Base-by-base conservation (phyloP, 148 eudicot species). In the Rhododendron williamsianum region DNA sequence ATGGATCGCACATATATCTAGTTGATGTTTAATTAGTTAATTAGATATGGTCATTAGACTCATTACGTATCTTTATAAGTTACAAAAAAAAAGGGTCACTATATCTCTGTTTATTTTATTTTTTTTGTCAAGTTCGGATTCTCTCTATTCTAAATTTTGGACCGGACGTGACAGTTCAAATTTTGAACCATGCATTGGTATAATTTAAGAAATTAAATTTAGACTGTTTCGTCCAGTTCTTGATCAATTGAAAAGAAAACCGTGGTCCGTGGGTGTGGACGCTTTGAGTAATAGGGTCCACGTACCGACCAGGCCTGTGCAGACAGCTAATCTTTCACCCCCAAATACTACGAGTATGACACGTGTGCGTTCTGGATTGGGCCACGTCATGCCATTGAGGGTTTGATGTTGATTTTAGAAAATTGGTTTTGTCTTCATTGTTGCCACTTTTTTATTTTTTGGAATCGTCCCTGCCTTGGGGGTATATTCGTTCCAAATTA, bases 261-360 rank as follows among this genome's bases (percentile, higher is more conserved):
- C 38, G 21, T 73, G n/a, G 78, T 30, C 1, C 38, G 21, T 73
- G n/a, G 78, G 48, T 16, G 78, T 36, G 78, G 48, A 69, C 12
- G 45, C 9, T 16, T 15, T 11, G 60, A 52, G 56, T 35, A 4
- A 1, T 78, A 36, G 65, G 27, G 52, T n/a, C 16, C 72, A 19
- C 63, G 65, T 30, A 41, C 82, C 33, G 48, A 38, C 82, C 78
- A 36, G 41, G n/a, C 71, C 51, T 71, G 84, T 41, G 33, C 21
- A 52, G 80, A 84, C 89, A 87, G 89, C 86, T 84, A 81, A 84
- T 84, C 81, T 9, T 56, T 25, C 89, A 87, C 86, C 89, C 86
- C 89, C 81, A 87, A 87, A 15, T 73, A 25, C 9, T 58, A 9
- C 30, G 81, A 6, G 36, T 0, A 1, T 56, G 86, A 87, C 89